A percentile compares a stretch with the other conserved stretches of the same genome.
Evolutionary conservation across 306 rosid genomes (phyloP).

Genomic region (Nissolia schottii): DNA sequence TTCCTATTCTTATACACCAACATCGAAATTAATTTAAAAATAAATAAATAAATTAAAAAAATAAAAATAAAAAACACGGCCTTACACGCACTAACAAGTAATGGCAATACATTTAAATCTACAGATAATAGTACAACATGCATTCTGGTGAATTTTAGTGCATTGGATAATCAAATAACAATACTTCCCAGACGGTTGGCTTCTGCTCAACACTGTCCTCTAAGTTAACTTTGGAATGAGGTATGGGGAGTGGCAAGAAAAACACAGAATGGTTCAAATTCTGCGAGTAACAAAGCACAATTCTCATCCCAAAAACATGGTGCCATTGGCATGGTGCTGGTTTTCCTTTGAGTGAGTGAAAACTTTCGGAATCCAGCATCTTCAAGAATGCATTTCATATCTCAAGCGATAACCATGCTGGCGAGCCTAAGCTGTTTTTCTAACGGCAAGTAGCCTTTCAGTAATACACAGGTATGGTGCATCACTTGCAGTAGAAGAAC

Average conservation of each 20-base stretch:
- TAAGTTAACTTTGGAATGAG: neutral
- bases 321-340: neutral
- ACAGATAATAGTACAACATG: neutral
- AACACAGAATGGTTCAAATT: neutral
- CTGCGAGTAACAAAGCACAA: neutral
- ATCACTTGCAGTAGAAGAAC: slow-evolving; percentile 43
- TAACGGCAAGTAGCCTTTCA: slow-evolving; percentile 67
- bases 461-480: slow-evolving; percentile 56
- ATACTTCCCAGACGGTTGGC: neutral
- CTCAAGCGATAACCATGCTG: slow-evolving; percentile 46
- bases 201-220: slow-evolving; percentile 10
- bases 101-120: too few relatives aligned
- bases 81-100: too few relatives aligned
- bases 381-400: neutral
- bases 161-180: neutral
- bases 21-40: too few relatives aligned
- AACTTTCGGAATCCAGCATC: neutral
- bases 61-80: too few relatives aligned
- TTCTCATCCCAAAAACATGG: neutral
- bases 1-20: neutral
- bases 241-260: neutral
- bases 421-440: slow-evolving; percentile 81
- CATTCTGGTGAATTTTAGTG: neutral
- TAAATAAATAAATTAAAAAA: too few relatives aligned
- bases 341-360: slow-evolving; percentile 11